Conservation (phyloP, 345 rosid genomes). For the Sisymbrium altissimum region DNA sequence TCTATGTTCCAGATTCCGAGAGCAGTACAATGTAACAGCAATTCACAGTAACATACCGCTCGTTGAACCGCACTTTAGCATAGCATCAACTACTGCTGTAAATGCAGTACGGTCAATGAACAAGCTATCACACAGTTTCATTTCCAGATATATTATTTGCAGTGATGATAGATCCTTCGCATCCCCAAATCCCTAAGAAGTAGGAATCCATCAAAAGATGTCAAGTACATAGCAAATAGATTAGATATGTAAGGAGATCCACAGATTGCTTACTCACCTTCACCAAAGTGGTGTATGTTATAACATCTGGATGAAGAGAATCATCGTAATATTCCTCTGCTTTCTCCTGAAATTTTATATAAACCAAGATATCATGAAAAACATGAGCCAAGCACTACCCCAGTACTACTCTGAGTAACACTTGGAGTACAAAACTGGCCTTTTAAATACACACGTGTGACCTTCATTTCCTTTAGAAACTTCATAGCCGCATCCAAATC, state of each 20-base stretch:
- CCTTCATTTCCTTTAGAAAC: constrained; percentile 79
- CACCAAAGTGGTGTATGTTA: constrained; percentile 63
- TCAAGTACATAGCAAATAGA: not conserved
- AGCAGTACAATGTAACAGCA: constrained; percentile 8
- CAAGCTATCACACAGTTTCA: constrained; percentile 48
- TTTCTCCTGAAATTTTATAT: constrained; percentile 42
- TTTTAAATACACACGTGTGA: constrained; percentile 48
- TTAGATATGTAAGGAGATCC: not conserved
- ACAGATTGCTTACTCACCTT: constrained; percentile 41
- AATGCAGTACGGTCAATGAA: constrained; percentile 61
- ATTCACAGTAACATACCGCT: constrained; percentile 40
- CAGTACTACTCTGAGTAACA: constrained; percentile 32
- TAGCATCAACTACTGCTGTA: constrained; percentile 63
- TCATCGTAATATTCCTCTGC: constrained; percentile 32
- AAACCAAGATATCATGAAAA: constrained; percentile 8
- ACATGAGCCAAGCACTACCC: constrained; percentile 24
- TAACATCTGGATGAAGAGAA: constrained; percentile 50
- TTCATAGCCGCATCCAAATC: constrained; percentile 57
- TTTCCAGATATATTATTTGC: constrained; percentile 46
- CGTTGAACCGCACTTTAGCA: constrained; percentile 55
- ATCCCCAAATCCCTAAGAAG: constrained; percentile 53
- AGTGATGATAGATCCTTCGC: constrained; percentile 52
- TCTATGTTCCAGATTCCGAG: not conserved
- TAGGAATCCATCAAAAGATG: constrained; percentile 8
- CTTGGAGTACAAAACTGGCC: constrained; percentile 52